A percentile compares a stretch with the other conserved stretches of the same genome.
These are phyloP conservation scores for Arachis monticola DNA, from an alignment of 331 rosid genomes.

Conservation along the genomic window DNA sequence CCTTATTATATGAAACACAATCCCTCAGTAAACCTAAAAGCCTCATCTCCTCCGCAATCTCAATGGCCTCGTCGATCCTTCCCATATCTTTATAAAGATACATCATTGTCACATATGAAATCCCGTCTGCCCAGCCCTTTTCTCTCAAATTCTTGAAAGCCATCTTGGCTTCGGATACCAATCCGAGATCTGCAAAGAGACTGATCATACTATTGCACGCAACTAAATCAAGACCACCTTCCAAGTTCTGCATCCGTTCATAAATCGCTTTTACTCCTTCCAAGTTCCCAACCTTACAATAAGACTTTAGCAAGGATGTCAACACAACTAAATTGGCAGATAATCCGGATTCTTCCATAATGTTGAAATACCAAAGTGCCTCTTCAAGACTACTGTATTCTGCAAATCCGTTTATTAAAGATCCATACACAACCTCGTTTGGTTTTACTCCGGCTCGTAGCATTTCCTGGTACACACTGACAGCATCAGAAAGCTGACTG, in stretches of 20 bases:
- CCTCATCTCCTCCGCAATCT: slow-evolving; percentile 89
- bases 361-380: slow-evolving; percentile 60
- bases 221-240: slow-evolving; percentile 67
- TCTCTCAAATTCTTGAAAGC: slow-evolving; percentile 66
- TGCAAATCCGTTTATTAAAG: slow-evolving; percentile 85
- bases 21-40: slow-evolving; percentile 70
- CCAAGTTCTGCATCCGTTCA: slow-evolving; percentile 61
- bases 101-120: slow-evolving; percentile 78
- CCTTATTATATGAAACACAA: slow-evolving; percentile 72
- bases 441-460: slow-evolving; percentile 61
- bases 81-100: slow-evolving; percentile 73
- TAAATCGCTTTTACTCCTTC: slow-evolving; percentile 68
- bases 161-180: slow-evolving; percentile 77
- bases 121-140: slow-evolving; percentile 61
- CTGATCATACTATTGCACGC: slow-evolving; percentile 85
- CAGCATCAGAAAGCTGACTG: slow-evolving; percentile 78
- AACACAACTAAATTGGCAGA: slow-evolving; percentile 68
- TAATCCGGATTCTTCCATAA: slow-evolving; percentile 79
- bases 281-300: slow-evolving; percentile 69
- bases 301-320: slow-evolving; percentile 78
- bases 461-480: slow-evolving; percentile 63
- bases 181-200: slow-evolving; percentile 73
- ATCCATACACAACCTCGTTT: slow-evolving; percentile 83
- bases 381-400: slow-evolving; percentile 75
- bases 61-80: slow-evolving; percentile 72